A percentile compares a stretch with the other conserved stretches of the same genome.
phyloP scores from a whole-genome alignment of 768 basidiomycete genomes.

The Phlebiopsis gigantea region DNA sequence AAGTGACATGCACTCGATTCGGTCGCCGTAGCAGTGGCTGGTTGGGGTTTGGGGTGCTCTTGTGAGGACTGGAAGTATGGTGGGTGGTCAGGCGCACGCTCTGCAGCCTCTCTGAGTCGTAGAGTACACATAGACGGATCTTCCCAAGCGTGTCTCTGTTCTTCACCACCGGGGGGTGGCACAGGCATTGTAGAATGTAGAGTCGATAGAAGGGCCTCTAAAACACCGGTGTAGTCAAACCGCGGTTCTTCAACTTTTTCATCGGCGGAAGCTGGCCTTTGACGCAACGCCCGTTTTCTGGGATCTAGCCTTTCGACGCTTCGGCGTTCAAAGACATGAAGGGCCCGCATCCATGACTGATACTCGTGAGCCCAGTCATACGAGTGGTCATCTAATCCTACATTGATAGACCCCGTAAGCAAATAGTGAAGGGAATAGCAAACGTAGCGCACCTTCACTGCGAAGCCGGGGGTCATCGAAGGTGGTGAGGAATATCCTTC shows the following conservation, averaged over 20 bases:
- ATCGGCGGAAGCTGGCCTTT: background rate
- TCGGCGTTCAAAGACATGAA: background rate
- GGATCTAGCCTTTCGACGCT: background rate
- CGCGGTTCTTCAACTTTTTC: background rate
- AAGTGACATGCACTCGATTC: background rate
- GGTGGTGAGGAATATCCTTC: slow-evolving; percentile 27
- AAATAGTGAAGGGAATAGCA: background rate
- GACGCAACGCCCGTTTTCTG: background rate
- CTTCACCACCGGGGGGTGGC: background rate
- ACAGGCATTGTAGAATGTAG: slow-evolving; percentile 29
- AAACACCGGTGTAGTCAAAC: slow-evolving; percentile 7
- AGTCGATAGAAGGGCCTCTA: slow-evolving; percentile 30
- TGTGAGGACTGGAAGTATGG: background rate
- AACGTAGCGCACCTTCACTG: background rate
- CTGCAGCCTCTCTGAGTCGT: background rate
- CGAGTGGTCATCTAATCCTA: background rate
- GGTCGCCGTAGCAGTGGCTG: background rate
- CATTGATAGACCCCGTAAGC: background rate
- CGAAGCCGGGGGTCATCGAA: slow-evolving; percentile 30
- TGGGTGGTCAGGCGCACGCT: background rate
- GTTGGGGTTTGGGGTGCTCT: background rate
- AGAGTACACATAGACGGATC: background rate
- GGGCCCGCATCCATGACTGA: slow-evolving; percentile 3
- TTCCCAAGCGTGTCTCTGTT: background rate
- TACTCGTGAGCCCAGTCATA: slow-evolving; percentile 13